Evolutionary conservation across 2,329 filamentous ascomycete genomes (phyloP), one percentile per base, ranked within the genome.

Genomic region (Teratosphaeriaceae sp.): DNA sequence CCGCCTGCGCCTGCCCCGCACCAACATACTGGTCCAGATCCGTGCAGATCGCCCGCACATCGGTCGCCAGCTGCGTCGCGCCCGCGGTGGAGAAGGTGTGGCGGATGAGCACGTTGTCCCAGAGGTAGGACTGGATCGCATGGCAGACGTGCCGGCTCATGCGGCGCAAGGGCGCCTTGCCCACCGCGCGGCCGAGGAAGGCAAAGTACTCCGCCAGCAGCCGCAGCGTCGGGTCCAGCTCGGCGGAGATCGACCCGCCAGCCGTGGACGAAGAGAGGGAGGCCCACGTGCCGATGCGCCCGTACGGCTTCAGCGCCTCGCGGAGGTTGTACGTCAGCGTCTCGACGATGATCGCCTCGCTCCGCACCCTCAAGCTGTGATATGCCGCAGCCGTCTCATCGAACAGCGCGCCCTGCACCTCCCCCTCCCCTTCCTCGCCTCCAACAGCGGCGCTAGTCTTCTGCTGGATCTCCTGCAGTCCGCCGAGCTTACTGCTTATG

Each of bases 341-440:
- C 3, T 89, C 85, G 15, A 79, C 75, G 38, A 95, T 80, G 26
- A 94, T 76, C 40, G 80, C 76, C 55, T 92, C 85, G 4, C 83
- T 86, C 6, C 80, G 76, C 50, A 81, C 76, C 46, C 87, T 79
- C 24, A 90, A 77, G 45, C 76, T 74, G 45, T 73, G 76, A 60
- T 90, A 97, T 15, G 84, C 83, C 2, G 76, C 77, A 18, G 92
- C 87, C 1, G 86, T 94, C 65, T 95, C 88, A 59, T 97, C 92
- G 60, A 98, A 98, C 4, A 97, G 72, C 1, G 85, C 83, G 2
- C 87, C 88, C 20, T 82, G 74, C 5, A 70, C 62, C 1, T 72
- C 72, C 3, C 74, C 75, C 1, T 72, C 72, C 3, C 74, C 75
- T 31, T 61, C 63, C 2, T 59, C 60, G 3, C 57, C 60, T 12